phyloP scores from a whole-genome alignment of 768 basidiomycete genomes.

The Paxillus ammoniavirescens region DNA sequence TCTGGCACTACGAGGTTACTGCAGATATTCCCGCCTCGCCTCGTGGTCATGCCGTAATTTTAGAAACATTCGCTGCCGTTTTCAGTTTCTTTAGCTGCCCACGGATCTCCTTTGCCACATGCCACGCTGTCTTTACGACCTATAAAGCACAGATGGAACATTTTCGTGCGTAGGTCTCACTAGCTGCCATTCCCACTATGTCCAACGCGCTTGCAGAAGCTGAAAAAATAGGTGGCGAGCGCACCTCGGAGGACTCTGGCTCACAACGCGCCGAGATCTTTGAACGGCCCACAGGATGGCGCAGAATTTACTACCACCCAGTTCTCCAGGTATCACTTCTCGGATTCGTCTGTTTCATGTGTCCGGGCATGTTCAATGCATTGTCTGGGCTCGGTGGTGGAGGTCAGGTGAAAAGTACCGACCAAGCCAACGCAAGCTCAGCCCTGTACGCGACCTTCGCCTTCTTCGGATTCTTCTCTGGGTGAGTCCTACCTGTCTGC shows the following conservation, averaged over 20 bases:
- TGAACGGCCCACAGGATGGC: constrained; percentile 51
- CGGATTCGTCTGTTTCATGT: constrained; percentile 63
- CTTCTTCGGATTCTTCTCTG: constrained; percentile 63
- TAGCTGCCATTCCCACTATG: constrained; percentile 12
- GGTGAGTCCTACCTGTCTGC: constrained; percentile 40
- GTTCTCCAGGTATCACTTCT: constrained; percentile 44
- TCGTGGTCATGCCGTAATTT: no score
- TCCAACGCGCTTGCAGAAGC: constrained; percentile 13
- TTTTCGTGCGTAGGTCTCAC: no score
- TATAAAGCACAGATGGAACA: no score
- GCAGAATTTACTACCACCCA: constrained; percentile 56
- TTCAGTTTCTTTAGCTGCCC: no score
- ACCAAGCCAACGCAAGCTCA: constrained; percentile 66
- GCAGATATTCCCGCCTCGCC: no score
- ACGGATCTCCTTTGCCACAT: no score
- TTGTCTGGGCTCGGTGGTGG: constrained; percentile 79
- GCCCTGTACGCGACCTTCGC: constrained; percentile 67
- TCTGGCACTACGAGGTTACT: no score
- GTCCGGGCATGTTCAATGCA: constrained; percentile 73
- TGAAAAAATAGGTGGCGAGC: constrained; percentile 17
- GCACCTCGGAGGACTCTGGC: constrained; percentile 20
- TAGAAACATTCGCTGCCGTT: no score
- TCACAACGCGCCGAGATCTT: constrained; percentile 29
- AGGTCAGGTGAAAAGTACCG: constrained; percentile 64
- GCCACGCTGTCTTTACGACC: no score